Evolutionary conservation across 805 yeast species (phyloP), one percentile per base, ranked within the genome.

Genomic region (Torulaspora franciscae): DNA sequence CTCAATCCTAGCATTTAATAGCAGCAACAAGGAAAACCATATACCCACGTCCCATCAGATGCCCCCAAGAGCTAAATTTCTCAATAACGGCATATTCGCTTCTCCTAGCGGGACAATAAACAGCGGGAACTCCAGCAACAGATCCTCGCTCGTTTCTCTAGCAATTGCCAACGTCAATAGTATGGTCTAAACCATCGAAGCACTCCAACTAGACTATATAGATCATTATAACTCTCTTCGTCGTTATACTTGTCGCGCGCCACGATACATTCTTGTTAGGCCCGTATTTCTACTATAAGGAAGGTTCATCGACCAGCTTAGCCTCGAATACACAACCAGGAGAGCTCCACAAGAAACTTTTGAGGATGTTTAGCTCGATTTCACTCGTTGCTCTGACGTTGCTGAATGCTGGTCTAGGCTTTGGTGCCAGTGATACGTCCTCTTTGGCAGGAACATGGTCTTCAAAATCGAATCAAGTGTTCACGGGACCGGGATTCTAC

Each of bases 401-500:
- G 33, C 24, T 30, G 13, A 28, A 24, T 35, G 37, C 36, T 17
- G 29, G 46, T 23, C 17, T 34, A 9, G 40, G 40, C 14, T 29
- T 37, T n/a, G 47, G 42, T 9, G 55, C 47, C 23, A 43, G 35
- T 25, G 42, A 35, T 19, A n/a, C 30, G 10, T 27, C 25, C 9
- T 42, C 52, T 33, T 64, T 87, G 37, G 85, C 72, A 33, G 99
- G 99, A 6, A 93, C 99, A 0, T 93, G 99, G 99, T 67, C 90
- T 1, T 83, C 97, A 13, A 93, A 93, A 66, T 81, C 97, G 9
- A 86, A 85, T 64, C 81, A 95, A 9, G 99, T 93, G 6, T 83
- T 91, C 70, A 93, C 99, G 1, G 99, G 99, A 0, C 96, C 98
- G 6, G 85, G 90, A 2, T 93, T 93, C 62, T 93, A 79, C 64